Base-by-base conservation (phyloP, 805 yeast species). In the Saturnispora sanitii region DNA sequence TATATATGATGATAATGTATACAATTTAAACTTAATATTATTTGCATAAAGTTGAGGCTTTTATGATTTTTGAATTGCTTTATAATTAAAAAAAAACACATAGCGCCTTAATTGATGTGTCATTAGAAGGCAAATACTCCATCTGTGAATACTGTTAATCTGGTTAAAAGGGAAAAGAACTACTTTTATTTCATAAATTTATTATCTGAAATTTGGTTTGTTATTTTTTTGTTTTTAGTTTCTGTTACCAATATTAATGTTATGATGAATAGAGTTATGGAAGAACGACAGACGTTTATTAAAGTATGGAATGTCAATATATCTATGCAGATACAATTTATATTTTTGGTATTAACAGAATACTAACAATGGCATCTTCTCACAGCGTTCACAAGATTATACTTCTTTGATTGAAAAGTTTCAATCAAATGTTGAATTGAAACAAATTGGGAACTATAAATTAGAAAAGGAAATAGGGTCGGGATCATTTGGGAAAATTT, bases 401-500 rank as follows among this genome's bases (percentile, higher is more conserved):
- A 53, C 66, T 48, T 50, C 61, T 54, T 37, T 70, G 66, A 31
- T 67, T 58, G 52, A 57, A 37, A 45, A 46, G 33, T 58, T 61
- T 42, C 51, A 56, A 2, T 51, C 47, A 16, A 53, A 72, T 8
- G 18, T 18, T 8, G 75, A 71, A 32, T 61, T 78, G 33, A 65
- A 65, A 36, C 82, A 78, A 41, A 78, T 90, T 11, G 97, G 98
- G 1, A 85, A 82, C 58, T 90, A 90, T 55, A 65, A 70, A 38
- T 75, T 92, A 6, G 53, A 76, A 6, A 67, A 77, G 43, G 83
- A 79, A 48, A 80, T 90, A 18, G 97, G 96, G 2, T 87, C 84
- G 51, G 96, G 96, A 8, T 73, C 94, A 3, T 90, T 87, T 68
- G 96, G 97, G 7, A 83, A 82, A 54, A 95, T 87, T 1, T 92